Percentiles rank a stretch among this genome's conserved stretches.
Evolutionary conservation across 441 rosid genomes (phyloP).

Genomic region (Bocquillonia castaneifolia): DNA sequence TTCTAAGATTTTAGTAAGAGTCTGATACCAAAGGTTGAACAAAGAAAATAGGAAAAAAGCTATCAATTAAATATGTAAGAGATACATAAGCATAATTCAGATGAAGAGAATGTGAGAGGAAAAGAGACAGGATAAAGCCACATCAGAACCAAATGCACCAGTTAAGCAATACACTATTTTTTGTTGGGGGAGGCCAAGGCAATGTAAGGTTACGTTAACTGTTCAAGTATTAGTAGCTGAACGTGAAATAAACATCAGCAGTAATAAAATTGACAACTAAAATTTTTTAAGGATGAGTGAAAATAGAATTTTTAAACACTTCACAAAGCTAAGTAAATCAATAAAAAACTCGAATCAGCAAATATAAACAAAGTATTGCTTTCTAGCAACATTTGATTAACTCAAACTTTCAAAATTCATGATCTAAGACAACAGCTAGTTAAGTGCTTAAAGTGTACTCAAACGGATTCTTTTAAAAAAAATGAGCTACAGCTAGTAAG

Average conservation of each 20-base stretch:
- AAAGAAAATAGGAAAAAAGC: neutral
- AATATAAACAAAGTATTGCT: no score
- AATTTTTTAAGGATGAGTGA: neutral
- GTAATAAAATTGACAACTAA: neutral
- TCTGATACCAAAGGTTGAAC: conserved; percentile 39
- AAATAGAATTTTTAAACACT: neutral
- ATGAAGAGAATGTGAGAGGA: neutral
- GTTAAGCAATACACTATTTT: no score
- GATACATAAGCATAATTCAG: conserved; percentile 1
- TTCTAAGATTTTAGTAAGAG: conserved; percentile 63
- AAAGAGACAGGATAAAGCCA: neutral
- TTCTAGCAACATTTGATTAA: neutral
- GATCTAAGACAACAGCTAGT: neutral
- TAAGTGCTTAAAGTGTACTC: no score
- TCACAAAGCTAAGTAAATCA: neutral
- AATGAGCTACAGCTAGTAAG: no score
- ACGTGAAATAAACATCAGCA: neutral
- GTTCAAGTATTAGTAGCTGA: neutral
- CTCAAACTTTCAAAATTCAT: neutral
- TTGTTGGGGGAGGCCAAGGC: no score
- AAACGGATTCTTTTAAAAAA: no score
- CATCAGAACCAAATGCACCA: conserved; percentile 9
- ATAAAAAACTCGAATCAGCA: no score
- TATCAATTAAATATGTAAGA: conserved; percentile 8
- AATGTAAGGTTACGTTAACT: conserved; percentile 7